Base-by-base conservation (phyloP, 441 rosid genomes). In the Adansonia grandidieri region DNA sequence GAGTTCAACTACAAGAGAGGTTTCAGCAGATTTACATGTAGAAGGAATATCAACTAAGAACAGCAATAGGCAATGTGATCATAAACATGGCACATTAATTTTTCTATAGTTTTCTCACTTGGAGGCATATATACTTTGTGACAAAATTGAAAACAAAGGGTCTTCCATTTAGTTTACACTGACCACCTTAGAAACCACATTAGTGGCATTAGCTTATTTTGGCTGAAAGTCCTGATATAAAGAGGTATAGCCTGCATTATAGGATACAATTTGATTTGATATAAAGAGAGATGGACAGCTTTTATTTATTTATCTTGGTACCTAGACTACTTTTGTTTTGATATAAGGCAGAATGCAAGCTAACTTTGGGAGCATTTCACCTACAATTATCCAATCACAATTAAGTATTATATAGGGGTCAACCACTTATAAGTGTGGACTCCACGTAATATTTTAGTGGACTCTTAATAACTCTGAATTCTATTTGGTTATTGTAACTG, bases 51-150 rank as follows among this genome's bases (percentile, higher is more conserved):
- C 51, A 32, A 10, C 56, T 10, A 17, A 32, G 75, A 17, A 28
- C 37, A 51, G 8, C 20, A 28, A 51, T 24, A 50, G 15, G 60
- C 22, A 71, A 24, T 15, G 61, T 32, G 61, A 51, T 7, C 45
- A 50, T 50, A 32, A 50, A 28, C 13, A 71, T 8, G 45, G 74
- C 20, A 50, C 13, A 17, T 71, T 24, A 51, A n/a, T 9, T 8
- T 51, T 71, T 37, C 22, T 11, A 20, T 11, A 48, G 47, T 15
- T 53, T 71, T 32, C 47, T 32, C 48, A 37, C 51, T 37, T 54
- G 64, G 64, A 72, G 9, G 28, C 51, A 72, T 72, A 17, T 72
- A 56, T 72, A 54, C 64, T 56, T 56, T 9, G 37, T 40, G 48
- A 53, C 24, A 24, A n/a, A 15, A 71, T 28, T 15, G 45, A 53